Base-by-base conservation (phyloP, 495 filamentous ascomycete genomes). In the Elaphomyces granulatus region DNA sequence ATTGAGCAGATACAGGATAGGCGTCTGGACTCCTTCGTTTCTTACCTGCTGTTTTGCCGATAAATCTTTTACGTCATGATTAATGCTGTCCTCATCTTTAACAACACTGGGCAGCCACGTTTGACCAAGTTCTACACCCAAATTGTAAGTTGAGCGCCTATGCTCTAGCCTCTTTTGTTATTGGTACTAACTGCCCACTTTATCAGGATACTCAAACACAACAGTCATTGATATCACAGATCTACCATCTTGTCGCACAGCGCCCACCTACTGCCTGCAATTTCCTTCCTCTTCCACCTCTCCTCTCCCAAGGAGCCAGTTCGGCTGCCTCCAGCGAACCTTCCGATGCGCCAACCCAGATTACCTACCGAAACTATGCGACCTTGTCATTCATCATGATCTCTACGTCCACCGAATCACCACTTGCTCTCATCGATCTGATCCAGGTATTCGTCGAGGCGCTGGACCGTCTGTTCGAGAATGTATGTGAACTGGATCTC, bases 41-140 rank as follows among this genome's bases (percentile, higher is more conserved):
- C n/a, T n/a, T n/a, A n/a, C n/a, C n/a, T n/a, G n/a, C n/a, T n/a
- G n/a, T n/a, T n/a, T n/a, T n/a, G n/a, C n/a, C n/a, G n/a, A n/a
- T n/a, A n/a, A n/a, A n/a, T n/a, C n/a, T n/a, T n/a, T n/a, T n/a
- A n/a, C n/a, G n/a, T n/a, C 42, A 98, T 99, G 90, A 96, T 99
- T 63, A 99, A 95, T 72, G 90, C 90, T 23, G 85, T 99, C 37
- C 72, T 99, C 31, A 87, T 99, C 54, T 99, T 99, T 72, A 99
- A 99, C 58, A 94, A 94, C 60, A 82, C 83, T 43, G 90, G 90
- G 44, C 87, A 96, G 54, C 88, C 90, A 12, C 81, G 90, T 21
- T 74, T 99, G 43, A 96, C 88, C 44, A 96, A 95, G 53, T 99
- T 99, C 70, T 99, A 99, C 60, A 94, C 90, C 9, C 88, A 96